Evolutionary conservation across 495 filamentous ascomycete genomes (phyloP), one percentile per base, ranked within the genome.

Genomic region (Oleoguttula mirabilis): DNA sequence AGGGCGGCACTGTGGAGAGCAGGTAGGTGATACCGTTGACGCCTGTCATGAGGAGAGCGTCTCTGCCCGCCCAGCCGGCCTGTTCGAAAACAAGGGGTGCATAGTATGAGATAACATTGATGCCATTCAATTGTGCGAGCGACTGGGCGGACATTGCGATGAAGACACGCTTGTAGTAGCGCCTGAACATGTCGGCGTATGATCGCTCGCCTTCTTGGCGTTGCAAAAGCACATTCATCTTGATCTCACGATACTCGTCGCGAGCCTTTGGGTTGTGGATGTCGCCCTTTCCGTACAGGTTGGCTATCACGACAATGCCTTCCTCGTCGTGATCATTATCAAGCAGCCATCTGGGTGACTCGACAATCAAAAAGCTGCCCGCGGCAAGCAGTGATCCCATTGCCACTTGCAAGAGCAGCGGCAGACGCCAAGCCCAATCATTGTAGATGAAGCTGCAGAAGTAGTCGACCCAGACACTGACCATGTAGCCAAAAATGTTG

Each of bases 101-200:
- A 52, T 98, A 98, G 66, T 98, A 98, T 14, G 90, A 96, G 41
- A 98, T 98, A 50, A 98, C 92, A 64, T 98, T 98, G 63, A 98
- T 98, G 33, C 90, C 90, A 64, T 96, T 98, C 17, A 96, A 72
- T 60, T 98, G 90, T 14, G 90, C 92, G 39, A 98, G 72, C 1
- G 82, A 84, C 56, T 98, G 90, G 4, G 90, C 90, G 6, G 90
- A 96, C 92, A 98, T 98, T 60, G 90, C 90, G 63, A 98, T 96
- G 56, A 96, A 80, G 48, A 98, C 86, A 27, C 90, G 85, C 48
- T 79, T 88, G 53, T 71, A 71, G 65, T 98, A 98, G 30, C 90
- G 78, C 41, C 68, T 78, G 69, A 95, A 98, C 90, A 98, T 98
- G 50, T 98, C 92, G 8, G 60, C 50, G 57, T 96, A 98, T 0